phyloP scores from a whole-genome alignment of 1,284 basidiomycete species.

The Mycena sp. region DNA sequence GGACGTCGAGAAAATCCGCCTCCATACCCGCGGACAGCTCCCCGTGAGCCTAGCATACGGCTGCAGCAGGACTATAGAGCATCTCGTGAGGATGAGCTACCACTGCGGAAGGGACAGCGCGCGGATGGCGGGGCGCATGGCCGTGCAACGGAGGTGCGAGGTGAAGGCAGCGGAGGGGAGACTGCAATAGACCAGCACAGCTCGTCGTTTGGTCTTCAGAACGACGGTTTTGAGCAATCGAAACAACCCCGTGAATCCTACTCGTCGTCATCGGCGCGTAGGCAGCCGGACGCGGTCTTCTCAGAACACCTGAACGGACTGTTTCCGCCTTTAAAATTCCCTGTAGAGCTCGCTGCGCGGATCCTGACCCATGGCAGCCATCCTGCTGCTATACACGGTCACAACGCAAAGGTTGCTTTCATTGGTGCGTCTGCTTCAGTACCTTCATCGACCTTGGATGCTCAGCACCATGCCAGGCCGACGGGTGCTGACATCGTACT shows the following conservation, averaged over 20 bases:
- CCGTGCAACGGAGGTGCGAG: neutral
- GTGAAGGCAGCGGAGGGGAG: slow-evolving; percentile 9
- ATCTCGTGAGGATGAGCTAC: neutral
- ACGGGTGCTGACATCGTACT: slow-evolving; percentile 76
- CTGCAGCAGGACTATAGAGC: slow-evolving; percentile 12
- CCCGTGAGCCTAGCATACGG: slow-evolving; percentile 21
- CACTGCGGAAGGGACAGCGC: slow-evolving; percentile 2
- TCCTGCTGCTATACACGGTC: slow-evolving; percentile 66
- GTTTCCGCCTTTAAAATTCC: slow-evolving; percentile 74
- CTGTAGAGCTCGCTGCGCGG: slow-evolving; percentile 71
- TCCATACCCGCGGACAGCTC: slow-evolving; percentile 14
- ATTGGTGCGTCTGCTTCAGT: slow-evolving; percentile 58
- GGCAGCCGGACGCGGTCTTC: slow-evolving; percentile 40
- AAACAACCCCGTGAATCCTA: slow-evolving; percentile 3
- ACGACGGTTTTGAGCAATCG: neutral
- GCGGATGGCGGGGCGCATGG: slow-evolving; percentile 7
- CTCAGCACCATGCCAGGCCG: slow-evolving; percentile 57
- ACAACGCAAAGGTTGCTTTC: slow-evolving; percentile 76
- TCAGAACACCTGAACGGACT: slow-evolving; percentile 66
- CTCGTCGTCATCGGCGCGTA: neutral
- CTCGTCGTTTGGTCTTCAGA: neutral
- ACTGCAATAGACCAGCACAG: neutral
- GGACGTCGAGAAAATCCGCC: slow-evolving; percentile 19
- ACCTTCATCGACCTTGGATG: neutral
- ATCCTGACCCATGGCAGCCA: slow-evolving; percentile 82